These are phyloP conservation scores for Nicotiana sylvestris DNA, from an alignment of 257 asterid species.

Conservation along the genomic window DNA sequence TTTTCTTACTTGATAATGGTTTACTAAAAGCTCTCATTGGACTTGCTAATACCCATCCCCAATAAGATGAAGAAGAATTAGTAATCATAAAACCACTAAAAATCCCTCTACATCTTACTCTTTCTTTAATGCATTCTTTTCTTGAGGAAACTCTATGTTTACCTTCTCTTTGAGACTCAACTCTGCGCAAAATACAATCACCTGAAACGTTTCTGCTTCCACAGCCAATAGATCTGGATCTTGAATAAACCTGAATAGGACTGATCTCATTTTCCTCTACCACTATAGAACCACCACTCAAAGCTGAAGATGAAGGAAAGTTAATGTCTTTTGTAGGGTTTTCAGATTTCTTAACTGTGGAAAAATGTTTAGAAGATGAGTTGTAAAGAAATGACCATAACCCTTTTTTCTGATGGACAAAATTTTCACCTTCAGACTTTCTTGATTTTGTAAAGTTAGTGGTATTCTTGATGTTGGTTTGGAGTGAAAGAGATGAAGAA, in stretches of 20 bases:
- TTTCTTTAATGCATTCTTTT: constrained; percentile 65
- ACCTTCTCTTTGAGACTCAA: constrained; percentile 93
- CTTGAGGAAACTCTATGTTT: constrained; percentile 42
- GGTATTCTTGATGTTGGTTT: constrained; percentile 12
- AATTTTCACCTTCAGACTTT: constrained; percentile 37
- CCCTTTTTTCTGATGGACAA: constrained; percentile 40
- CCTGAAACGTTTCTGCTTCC: constrained; percentile 94
- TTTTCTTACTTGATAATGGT: constrained; percentile 45
- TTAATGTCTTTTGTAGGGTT: constrained; percentile 28
- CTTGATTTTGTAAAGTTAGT: constrained; percentile 28
- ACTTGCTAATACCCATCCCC: constrained; percentile 97
- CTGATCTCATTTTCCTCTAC: constrained; percentile 44
- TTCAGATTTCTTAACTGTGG: constrained; percentile 34
- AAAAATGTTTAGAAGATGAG: constrained; percentile 18
- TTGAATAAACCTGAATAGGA: constrained; percentile 49
- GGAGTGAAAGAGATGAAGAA: constrained; percentile 39
- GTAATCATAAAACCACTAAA: constrained; percentile 82
- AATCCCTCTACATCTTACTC: constrained; percentile 85
- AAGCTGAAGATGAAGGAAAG: constrained; percentile 40
- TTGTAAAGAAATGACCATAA: constrained; percentile 83
- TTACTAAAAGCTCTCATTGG: constrained; percentile 84
- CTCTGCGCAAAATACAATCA: constrained; percentile 85
- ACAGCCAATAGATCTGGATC: constrained; percentile 96
- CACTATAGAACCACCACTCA: constrained; percentile 8
- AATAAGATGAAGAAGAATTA: constrained; percentile 70